Evolutionary conservation across 768 basidiomycete genomes (phyloP).

Genomic region (Tubosaeta sp.): DNA sequence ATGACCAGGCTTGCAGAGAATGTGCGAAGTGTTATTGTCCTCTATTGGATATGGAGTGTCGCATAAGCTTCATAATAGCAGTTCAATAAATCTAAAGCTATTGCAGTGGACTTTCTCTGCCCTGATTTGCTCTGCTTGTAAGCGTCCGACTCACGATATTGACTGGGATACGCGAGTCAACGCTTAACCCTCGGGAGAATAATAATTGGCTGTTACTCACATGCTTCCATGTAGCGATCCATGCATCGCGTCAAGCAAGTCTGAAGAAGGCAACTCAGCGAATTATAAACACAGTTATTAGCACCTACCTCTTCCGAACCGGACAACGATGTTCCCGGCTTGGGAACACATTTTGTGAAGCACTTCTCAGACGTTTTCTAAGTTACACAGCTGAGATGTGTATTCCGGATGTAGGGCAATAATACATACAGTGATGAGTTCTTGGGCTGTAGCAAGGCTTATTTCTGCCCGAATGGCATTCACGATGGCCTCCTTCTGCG

Average conservation of each 20-base stretch:
- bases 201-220: slow-evolving; percentile 41
- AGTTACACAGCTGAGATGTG: neutral
- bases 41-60: slow-evolving; percentile 2
- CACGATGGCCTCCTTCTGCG: slow-evolving; percentile 49
- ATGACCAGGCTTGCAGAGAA: neutral
- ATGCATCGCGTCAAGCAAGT: slow-evolving; percentile 72
- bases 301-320: slow-evolving; percentile 65
- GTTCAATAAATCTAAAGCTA: slow-evolving; percentile 1
- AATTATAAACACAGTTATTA: neutral
- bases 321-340: slow-evolving; percentile 66
- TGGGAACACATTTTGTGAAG: slow-evolving; percentile 71
- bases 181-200: too few species aligned
- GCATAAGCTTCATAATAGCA: neutral
- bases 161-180: slow-evolving; percentile 40
- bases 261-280: slow-evolving; percentile 32
- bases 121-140: slow-evolving; percentile 43
- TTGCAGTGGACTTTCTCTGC: slow-evolving; percentile 16
- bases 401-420: neutral
- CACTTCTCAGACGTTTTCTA: slow-evolving; percentile 82
- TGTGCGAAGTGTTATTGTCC: neutral
- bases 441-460: slow-evolving; percentile 70
- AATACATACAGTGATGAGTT: slow-evolving; percentile 63
- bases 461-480: slow-evolving; percentile 64
- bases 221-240: slow-evolving; percentile 82
- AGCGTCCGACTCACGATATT: slow-evolving; percentile 75